Base-by-base conservation (phyloP, 345 rosid species). In the Lumnitzera racemosa region DNA sequence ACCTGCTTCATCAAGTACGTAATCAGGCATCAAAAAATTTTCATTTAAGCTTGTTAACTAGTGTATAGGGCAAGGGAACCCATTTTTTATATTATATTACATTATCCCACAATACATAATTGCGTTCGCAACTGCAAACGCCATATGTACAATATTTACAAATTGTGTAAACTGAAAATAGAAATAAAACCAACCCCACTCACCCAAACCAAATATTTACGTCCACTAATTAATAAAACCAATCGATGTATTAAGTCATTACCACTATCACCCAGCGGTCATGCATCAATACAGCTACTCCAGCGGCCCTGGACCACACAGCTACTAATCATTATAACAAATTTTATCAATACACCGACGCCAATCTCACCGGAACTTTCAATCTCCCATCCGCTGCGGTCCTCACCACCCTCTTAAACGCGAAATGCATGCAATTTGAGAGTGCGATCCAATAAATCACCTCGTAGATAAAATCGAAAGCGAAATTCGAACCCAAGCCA, bases 391-490 rank as follows among this genome's bases (percentile, higher is more conserved):
- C 64, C 0, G 84, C 72, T 0, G 86, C 69, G 24, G 79, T 73
- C 76, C 80, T 78, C 66, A 75, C 69, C 52, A 81, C 68, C 84
- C 77, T 89, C 83, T 86, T 88, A 66, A 89, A 87, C 0, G 95
- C 95, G 20, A 87, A 94, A 57, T 89, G 97, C 60, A 87, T 80
- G 16, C 99, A 94, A 41, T 80, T 87, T 46, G 99, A 86, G 46
- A 94, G 65, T 0, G 88, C 97, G 12, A 94, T 94, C 99, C 99
- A 94, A 51, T 78, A 82, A 41, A 94, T 70, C 77, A 94, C 99
- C 76, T 94, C 99, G 43, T 90, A 89, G n/a, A 89, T 76, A 16
- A 89, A 94, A 46, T 77, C 81, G 68, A 82, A 79, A 2, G 97
- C 96, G 16, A 67, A 67, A 24, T 59, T 53, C 16, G 68, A 50